Percentiles rank a stretch among this genome's conserved stretches.
phyloP scores from a whole-genome alignment of 768 basidiomycete species.

The Strobilomyces echinocephalus region DNA sequence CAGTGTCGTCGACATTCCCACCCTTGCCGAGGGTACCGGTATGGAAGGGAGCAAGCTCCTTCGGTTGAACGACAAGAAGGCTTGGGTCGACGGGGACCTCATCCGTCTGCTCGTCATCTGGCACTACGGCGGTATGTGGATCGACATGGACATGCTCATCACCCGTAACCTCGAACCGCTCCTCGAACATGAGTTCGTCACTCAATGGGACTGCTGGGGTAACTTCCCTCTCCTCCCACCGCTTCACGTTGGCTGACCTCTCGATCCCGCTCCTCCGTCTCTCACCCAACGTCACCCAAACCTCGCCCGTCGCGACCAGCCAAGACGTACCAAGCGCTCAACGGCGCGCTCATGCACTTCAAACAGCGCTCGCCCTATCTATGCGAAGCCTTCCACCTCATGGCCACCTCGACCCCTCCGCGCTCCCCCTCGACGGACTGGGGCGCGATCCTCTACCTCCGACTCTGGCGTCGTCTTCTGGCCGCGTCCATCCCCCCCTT shows the following conservation, averaged over 20 bases:
- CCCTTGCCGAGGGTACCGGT: constrained; percentile 75
- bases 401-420: constrained; percentile 71
- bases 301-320: constrained; percentile 45
- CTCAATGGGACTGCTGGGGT: constrained; percentile 99
- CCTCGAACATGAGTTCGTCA: constrained; percentile 92
- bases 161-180: constrained; percentile 84
- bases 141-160: constrained; percentile 94
- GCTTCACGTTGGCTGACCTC: neutral
- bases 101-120: constrained; percentile 82
- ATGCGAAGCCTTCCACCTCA: constrained; percentile 93
- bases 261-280: no score
- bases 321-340: constrained; percentile 72
- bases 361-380: constrained; percentile 87
- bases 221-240: constrained; percentile 18
- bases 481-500: constrained; percentile 73
- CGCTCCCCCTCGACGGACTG: constrained; percentile 82
- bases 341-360: constrained; percentile 95
- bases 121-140: constrained; percentile 90
- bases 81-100: constrained; percentile 94
- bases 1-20: constrained; percentile 59
- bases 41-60: constrained; percentile 50
- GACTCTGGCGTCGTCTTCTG: constrained; percentile 83
- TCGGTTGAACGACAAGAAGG: constrained; percentile 69
- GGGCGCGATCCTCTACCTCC: constrained; percentile 89
- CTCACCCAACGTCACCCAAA: neutral